Base-by-base conservation (phyloP, 352 stramenopile genomes). In the Phytophthora litchii region DNA sequence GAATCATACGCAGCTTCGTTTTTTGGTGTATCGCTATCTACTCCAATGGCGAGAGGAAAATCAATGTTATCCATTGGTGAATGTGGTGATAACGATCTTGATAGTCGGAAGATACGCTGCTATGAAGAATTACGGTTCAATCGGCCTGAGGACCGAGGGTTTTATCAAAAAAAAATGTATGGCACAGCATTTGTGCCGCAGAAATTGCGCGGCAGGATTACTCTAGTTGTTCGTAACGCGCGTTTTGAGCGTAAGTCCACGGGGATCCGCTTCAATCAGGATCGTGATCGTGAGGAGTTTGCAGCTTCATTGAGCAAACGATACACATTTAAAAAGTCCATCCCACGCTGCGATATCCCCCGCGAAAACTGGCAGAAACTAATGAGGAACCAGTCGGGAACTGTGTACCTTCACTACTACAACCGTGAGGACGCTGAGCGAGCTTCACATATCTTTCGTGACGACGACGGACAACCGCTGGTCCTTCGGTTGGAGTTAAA, bases 311-410 rank as follows among this genome's bases (percentile, higher is more conserved):
- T 88, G 17, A 78, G 67, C 58, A 62, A 83, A 36, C 76, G 78
- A 20, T 86, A 78, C 54, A 75, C 64, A 12, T 65, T 81, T 34
- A 80, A 84, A 42, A 76, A 72, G 16, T 74, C 71, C 13, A 60
- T 83, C 10, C 78, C 76, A 17, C 70, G 74, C 1, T 78, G 70
- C 37, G 76, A 85, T 32, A 86, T 88, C 12, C 56, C 68, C 47
- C 74, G 70, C 20, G 74, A 85, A 21, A 83, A 81, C n/a, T 88
- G 78, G 78, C 73, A 82, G 45, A 68, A 75, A 46, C 63, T 81
- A 12, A 69, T 79, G 47, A 72, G 65, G 12, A 65, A 80, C 37
- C 40, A 72, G 20, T 37, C 59, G 12, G 64, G 52, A 3, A 44
- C 64, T 1, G 64, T 88, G 12, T 82, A 73, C 20, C 32, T 86